Conservation (phyloP, 78 protist genomes). For the Planoprotostelium fungivorum region DNA sequence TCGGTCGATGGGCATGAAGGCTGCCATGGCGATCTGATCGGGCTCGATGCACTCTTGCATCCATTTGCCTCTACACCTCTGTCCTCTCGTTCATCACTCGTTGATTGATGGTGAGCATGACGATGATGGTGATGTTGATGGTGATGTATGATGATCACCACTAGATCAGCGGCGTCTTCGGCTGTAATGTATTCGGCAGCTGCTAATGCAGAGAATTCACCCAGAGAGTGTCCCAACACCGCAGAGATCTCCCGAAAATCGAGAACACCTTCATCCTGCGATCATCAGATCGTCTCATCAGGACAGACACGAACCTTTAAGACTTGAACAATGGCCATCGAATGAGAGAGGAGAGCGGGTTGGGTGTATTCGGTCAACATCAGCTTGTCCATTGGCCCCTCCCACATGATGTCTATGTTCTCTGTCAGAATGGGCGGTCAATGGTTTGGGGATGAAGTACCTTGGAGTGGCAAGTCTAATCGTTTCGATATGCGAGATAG, state of each 20-base stretch:
- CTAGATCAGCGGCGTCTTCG: background rate
- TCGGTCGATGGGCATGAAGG: background rate
- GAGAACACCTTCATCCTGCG: background rate
- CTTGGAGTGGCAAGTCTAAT: background rate
- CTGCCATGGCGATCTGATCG: background rate
- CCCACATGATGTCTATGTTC: background rate
- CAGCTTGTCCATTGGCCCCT: background rate
- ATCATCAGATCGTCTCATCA: background rate
- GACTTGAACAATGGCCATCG: background rate
- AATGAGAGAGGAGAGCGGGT: background rate
- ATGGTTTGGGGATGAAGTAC: too few relatives aligned
- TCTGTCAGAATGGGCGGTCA: too few relatives aligned
- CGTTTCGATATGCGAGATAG: background rate
- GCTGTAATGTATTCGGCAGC: background rate
- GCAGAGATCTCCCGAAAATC: background rate
- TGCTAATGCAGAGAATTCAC: background rate
- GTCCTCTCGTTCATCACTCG: background rate
- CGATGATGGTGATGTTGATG: background rate
- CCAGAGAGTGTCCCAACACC: background rate
- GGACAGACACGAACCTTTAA: background rate
- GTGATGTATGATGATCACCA: background rate
- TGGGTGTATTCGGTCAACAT: background rate
- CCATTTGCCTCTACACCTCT: background rate
- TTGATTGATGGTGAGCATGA: background rate
- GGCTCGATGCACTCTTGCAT: background rate